Evolutionary conservation across 139 green algal genomes (phyloP).

Genomic region (Deuterostichococcus epilithicus): DNA sequence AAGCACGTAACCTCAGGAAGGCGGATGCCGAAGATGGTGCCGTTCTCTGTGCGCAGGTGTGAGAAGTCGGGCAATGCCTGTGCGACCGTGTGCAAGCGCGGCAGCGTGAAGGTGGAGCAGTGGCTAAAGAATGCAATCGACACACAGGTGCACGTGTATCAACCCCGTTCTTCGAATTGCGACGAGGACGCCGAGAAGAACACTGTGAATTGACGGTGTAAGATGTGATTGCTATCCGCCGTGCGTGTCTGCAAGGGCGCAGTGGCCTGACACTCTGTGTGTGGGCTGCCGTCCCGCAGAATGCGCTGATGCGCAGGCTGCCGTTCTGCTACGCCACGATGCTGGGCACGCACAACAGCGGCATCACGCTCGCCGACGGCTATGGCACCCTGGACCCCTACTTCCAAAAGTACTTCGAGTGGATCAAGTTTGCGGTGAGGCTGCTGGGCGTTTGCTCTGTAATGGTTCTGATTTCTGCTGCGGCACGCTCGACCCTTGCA

Average conservation of each 20-base stretch:
- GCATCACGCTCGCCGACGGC: slow-evolving; percentile 68
- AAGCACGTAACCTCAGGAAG: no score
- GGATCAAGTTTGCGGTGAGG: slow-evolving; percentile 28
- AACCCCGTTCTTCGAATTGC: no score
- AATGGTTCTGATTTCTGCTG: no score
- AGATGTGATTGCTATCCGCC: neutral
- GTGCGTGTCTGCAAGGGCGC: neutral
- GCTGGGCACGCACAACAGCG: slow-evolving; percentile 72
- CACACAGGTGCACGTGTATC: slow-evolving; percentile 29
- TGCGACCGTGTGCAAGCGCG: slow-evolving; percentile 52
- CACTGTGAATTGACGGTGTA: no score
- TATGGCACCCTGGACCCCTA: slow-evolving; percentile 67
- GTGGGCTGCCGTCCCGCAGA: slow-evolving; percentile 26
- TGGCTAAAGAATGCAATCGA: slow-evolving; percentile 49
- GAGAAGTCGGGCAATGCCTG: slow-evolving; percentile 38
- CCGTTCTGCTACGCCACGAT: slow-evolving; percentile 46
- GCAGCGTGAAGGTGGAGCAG: slow-evolving; percentile 46
- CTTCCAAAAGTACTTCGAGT: slow-evolving; percentile 55
- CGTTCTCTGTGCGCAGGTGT: slow-evolving; percentile 33
- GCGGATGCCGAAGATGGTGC: neutral
- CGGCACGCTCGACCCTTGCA: no score
- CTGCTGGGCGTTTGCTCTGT: neutral
- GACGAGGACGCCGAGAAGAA: no score
- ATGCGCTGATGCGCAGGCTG: slow-evolving; percentile 31
- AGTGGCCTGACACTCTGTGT: neutral